Evolutionary conservation across 2,329 filamentous ascomycete species (phyloP).

Genomic region (Laburnicola sp.): DNA sequence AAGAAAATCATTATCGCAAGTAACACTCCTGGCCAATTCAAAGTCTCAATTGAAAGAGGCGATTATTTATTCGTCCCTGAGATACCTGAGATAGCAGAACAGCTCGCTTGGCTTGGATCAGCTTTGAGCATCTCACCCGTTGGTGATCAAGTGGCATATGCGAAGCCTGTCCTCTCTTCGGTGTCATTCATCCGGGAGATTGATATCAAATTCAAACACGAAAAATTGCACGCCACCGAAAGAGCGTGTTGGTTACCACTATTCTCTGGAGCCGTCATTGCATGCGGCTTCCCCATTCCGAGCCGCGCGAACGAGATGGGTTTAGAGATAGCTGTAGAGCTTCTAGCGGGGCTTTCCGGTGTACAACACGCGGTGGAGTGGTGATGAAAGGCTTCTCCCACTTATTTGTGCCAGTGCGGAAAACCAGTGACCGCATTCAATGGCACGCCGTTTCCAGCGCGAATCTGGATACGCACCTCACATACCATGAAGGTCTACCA

Average conservation of each 20-base stretch:
- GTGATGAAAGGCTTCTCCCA: slow-evolving; percentile 22
- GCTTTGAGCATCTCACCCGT: slow-evolving; percentile 15
- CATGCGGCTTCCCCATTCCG: slow-evolving; percentile 19
- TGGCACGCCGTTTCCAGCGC: slow-evolving; percentile 19
- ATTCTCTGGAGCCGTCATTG: slow-evolving; percentile 18
- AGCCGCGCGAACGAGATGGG: slow-evolving; percentile 14
- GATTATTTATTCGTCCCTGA: slow-evolving; percentile 1
- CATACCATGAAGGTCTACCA: slow-evolving; percentile 15
- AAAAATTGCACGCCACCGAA: slow-evolving; percentile 11
- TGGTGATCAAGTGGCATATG: slow-evolving; percentile 12
- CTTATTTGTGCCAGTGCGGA: slow-evolving; percentile 18
- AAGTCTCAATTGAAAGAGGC: neutral
- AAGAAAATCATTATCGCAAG: neutral
- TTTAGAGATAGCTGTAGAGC: slow-evolving; percentile 16
- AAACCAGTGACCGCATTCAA: slow-evolving; percentile 13
- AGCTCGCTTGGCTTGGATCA: slow-evolving; percentile 17
- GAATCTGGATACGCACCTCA: slow-evolving; percentile 12
- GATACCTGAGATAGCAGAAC: slow-evolving; percentile 13
- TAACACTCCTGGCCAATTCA: neutral
- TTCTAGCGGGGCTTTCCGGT: slow-evolving; percentile 18
- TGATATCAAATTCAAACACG: slow-evolving; percentile 5
- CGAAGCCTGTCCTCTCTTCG: neutral
- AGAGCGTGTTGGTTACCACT: slow-evolving; percentile 18
- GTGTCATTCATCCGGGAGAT: neutral
- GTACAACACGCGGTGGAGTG: slow-evolving; percentile 16